Conservation (phyloP, 2,329 filamentous ascomycete species). For the Helicocarpus griseus region DNA sequence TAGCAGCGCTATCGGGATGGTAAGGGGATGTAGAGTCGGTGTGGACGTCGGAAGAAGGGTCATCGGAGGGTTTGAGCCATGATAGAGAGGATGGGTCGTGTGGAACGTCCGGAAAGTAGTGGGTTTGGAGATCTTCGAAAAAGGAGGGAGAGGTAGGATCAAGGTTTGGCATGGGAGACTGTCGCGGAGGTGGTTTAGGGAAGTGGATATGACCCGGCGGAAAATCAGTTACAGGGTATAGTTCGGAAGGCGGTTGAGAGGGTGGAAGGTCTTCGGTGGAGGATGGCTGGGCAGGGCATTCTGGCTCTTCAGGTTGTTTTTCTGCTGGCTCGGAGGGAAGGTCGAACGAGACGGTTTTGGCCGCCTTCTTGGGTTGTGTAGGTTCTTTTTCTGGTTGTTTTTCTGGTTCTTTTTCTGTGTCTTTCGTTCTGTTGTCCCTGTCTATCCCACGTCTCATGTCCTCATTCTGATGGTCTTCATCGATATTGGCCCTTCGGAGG, state of each 20-base stretch:
- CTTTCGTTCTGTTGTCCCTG: background rate
- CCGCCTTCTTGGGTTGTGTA: conserved; percentile 2
- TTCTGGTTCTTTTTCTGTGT: background rate
- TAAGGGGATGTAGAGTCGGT: conserved; percentile 58
- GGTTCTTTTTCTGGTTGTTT: background rate
- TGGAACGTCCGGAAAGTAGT: conserved; percentile 86
- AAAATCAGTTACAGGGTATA: conserved; percentile 31
- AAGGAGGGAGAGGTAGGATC: conserved; percentile 78
- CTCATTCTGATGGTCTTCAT: conserved; percentile 41
- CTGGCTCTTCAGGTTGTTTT: background rate
- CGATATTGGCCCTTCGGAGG: conserved; percentile 65
- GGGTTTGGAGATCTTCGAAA: conserved; percentile 71
- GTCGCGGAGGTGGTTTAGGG: conserved; percentile 34
- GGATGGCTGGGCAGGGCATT: conserved; percentile 6
- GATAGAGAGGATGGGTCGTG: conserved; percentile 76
- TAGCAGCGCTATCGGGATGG: conserved; percentile 62
- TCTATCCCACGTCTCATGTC: background rate
- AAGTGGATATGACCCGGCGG: conserved; percentile 32
- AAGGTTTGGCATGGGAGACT: conserved; percentile 55
- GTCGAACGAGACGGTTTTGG: conserved; percentile 24
- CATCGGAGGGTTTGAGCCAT: conserved; percentile 72
- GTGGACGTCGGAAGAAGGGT: conserved; percentile 50
- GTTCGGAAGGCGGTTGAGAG: conserved; percentile 25
- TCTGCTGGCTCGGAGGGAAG: conserved; percentile 10
- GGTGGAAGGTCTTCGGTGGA: conserved; percentile 27